Percentiles rank a stretch among this genome's conserved stretches.
phyloP scores from a whole-genome alignment of 2,329 filamentous ascomycete species.

The Coleophoma eucalyptorum region DNA sequence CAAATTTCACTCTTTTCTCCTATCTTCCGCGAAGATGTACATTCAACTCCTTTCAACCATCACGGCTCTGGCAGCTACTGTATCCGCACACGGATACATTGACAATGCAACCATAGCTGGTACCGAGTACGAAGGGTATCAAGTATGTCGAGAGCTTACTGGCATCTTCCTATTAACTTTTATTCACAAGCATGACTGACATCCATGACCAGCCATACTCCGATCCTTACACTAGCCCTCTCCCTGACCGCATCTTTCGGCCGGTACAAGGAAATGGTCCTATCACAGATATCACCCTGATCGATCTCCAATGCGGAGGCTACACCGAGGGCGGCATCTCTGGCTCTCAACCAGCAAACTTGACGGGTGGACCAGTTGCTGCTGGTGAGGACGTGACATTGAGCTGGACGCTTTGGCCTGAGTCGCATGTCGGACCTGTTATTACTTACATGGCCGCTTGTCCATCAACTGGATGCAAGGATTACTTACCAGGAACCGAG shows the following conservation, averaged over 20 bases:
- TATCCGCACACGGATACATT: conserved; percentile 43
- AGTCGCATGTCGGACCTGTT: conserved; percentile 42
- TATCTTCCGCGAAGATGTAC: neutral
- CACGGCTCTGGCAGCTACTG: conserved; percentile 28
- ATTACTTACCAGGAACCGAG: conserved; percentile 40
- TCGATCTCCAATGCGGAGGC: conserved; percentile 54
- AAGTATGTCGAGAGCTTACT: conserved; percentile 15
- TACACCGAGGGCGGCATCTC: conserved; percentile 43
- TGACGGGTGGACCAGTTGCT: conserved; percentile 49
- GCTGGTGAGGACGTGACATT: conserved; percentile 51
- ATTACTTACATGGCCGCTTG: conserved; percentile 59
- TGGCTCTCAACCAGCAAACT: conserved; percentile 47
- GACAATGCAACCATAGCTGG: conserved; percentile 41
- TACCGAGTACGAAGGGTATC: conserved; percentile 22
- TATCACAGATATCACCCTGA: conserved; percentile 45
- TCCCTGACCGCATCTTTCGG: conserved; percentile 50
- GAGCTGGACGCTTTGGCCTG: conserved; percentile 48
- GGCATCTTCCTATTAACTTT: neutral
- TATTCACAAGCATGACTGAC: conserved; percentile 12
- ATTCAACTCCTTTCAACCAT: conserved; percentile 10
- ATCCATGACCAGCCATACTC: conserved; percentile 31
- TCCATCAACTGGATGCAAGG: conserved; percentile 41
- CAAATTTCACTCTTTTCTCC: neutral
- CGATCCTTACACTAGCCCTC: conserved; percentile 36
- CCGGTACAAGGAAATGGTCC: conserved; percentile 55